These are phyloP conservation scores for Aureobasidium sp. DNA, from an alignment of 2,329 filamentous ascomycete genomes.

Conservation along the genomic window DNA sequence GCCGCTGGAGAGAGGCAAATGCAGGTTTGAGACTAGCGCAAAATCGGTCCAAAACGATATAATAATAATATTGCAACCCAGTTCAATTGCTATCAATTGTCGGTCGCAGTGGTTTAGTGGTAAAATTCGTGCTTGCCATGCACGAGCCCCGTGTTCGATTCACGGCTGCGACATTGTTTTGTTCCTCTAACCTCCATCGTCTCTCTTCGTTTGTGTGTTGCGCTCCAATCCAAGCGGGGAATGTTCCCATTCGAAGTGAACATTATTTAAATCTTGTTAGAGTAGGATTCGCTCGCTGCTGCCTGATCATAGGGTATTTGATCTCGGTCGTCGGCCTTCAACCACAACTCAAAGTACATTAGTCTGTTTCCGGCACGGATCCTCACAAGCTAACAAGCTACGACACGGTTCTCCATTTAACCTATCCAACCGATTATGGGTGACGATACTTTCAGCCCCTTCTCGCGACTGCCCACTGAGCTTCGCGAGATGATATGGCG, in stretches of 20 bases:
- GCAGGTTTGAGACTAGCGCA: not conserved
- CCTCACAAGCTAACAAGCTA: not conserved
- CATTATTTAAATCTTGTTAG: no score
- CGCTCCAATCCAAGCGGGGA: no score
- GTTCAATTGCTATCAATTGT: no score
- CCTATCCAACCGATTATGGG: not conserved
- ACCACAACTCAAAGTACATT: not conserved
- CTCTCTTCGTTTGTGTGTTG: not conserved
- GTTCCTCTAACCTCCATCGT: not conserved
- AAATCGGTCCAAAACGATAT: no score
- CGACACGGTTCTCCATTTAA: not conserved
- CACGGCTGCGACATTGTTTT: slow-evolving; percentile 13
- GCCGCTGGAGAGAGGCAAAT: not conserved
- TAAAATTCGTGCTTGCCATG: slow-evolving; percentile 15
- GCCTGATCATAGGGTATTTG: no score
- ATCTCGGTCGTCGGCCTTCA: no score
- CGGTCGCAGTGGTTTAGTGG: slow-evolving; percentile 14
- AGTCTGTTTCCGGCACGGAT: not conserved
- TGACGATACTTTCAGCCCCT: slow-evolving; percentile 12
- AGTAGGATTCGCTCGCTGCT: no score
- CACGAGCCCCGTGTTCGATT: slow-evolving; percentile 15
- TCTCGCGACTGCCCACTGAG: slow-evolving; percentile 15
- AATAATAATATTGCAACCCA: no score
- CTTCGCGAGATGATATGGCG: slow-evolving; percentile 16
- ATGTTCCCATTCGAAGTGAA: no score